These are phyloP conservation scores for Hanseniaspora taiwanica DNA, from an alignment of 805 yeast genomes.

Conservation along the genomic window DNA sequence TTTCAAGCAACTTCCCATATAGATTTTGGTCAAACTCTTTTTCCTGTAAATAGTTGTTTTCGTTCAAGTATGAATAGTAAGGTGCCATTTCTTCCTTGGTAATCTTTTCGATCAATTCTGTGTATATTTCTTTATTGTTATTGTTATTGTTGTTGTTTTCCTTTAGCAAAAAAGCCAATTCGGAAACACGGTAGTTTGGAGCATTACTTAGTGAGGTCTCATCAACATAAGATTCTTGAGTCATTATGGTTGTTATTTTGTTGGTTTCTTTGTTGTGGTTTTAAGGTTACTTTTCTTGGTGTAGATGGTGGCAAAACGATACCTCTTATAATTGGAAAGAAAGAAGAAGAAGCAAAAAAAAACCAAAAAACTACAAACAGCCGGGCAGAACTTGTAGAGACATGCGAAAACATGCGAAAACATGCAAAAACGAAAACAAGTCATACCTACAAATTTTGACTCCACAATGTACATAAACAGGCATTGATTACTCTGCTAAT, in stretches of 20 bases:
- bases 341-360: too few species aligned
- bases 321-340: too few species aligned
- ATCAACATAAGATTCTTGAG: conserved; percentile 9
- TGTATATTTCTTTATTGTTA: background rate
- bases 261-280: background rate
- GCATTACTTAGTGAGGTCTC: conserved; percentile 30
- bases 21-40: conserved; percentile 44
- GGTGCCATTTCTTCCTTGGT: conserved; percentile 61
- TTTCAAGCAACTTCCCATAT: conserved; percentile 35
- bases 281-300: background rate
- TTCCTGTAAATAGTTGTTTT: conserved; percentile 25
- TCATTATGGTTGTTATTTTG: background rate
- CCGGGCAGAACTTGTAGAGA: too few species aligned
- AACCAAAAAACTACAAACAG: too few species aligned
- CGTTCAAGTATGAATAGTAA: conserved; percentile 56
- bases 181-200: conserved; percentile 78
- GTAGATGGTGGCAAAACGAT: too few species aligned
- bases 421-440: too few species aligned
- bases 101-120: conserved; percentile 36
- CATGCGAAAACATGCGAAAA: too few species aligned
- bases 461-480: too few species aligned
- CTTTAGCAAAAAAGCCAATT: conserved; percentile 54
- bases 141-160: conserved; percentile 18
- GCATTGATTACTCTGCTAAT: too few species aligned
- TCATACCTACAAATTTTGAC: too few species aligned